phyloP scores from a whole-genome alignment of 208 protist species.

The Wallacemonas sp. region DNA sequence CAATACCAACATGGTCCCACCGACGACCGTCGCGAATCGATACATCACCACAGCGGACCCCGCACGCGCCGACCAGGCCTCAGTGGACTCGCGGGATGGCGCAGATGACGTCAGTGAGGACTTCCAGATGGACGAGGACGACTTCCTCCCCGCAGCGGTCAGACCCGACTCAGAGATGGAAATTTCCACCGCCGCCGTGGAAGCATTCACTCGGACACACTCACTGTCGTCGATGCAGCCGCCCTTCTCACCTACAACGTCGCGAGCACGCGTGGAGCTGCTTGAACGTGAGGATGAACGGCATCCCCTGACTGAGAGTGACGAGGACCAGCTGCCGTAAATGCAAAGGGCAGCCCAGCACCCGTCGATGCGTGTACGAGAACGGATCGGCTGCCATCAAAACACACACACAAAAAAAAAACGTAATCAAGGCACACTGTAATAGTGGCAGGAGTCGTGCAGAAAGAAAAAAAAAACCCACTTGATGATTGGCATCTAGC shows the following conservation, averaged over 20 bases:
- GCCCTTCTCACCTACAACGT: background rate
- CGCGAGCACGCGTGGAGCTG: slow-evolving; percentile 1
- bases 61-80: background rate
- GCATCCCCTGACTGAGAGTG: background rate
- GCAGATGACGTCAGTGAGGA: slow-evolving; percentile 10
- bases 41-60: no score
- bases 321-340: slow-evolving; percentile 5
- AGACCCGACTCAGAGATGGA: background rate
- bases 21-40: background rate
- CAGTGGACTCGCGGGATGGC: slow-evolving; percentile 9
- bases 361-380: no score
- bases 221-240: background rate
- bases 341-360: no score
- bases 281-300: slow-evolving; percentile 17
- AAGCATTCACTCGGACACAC: background rate
- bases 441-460: no score
- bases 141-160: background rate
- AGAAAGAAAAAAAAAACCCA: no score
- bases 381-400: background rate
- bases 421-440: no score
- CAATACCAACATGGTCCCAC: slow-evolving; percentile 10
- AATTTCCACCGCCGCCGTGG: background rate
- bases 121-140: slow-evolving; percentile 15
- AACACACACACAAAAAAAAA: background rate
- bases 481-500: no score